These are phyloP conservation scores for Pyrenopolyporus hunteri DNA, from an alignment of 495 filamentous ascomycete species.

Conservation along the genomic window DNA sequence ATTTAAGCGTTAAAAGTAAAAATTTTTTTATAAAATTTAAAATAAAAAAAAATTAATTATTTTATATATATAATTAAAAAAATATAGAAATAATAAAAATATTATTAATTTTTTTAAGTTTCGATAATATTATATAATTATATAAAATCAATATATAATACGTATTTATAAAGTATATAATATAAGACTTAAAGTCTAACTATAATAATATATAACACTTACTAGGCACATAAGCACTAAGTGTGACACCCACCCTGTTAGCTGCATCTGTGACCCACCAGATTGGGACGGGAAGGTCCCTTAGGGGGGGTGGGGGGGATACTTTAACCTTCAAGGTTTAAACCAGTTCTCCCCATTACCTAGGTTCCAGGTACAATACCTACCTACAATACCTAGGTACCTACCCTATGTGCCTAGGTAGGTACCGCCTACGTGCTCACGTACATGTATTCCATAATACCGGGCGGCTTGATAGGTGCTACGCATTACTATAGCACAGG, in stretches of 20 bases:
- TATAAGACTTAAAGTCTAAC: too few relatives aligned
- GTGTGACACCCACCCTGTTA: conserved; percentile 4
- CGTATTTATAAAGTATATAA: too few relatives aligned
- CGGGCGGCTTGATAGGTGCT: too few relatives aligned
- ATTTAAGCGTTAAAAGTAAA: neutral
- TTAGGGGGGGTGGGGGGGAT: too few relatives aligned
- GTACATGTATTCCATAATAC: too few relatives aligned
- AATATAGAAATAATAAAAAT: neutral
- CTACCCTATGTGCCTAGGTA: neutral
- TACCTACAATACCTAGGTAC: neutral
- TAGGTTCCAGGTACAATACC: conserved; percentile 2
- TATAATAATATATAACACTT: too few relatives aligned
- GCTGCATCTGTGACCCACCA: conserved; percentile 18
- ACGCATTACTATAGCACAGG: too few relatives aligned
- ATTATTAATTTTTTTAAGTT: neutral
- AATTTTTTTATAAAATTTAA: neutral
- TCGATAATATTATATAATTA: neutral
- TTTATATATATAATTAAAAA: neutral
- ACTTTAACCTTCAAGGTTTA: too few relatives aligned
- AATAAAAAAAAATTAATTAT: neutral
- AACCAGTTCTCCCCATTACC: too few relatives aligned
- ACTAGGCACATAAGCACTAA: too few relatives aligned
- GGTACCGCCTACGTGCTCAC: too few relatives aligned
- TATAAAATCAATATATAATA: too few relatives aligned
- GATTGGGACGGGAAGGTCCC: conserved; percentile 27